A percentile compares a stretch with the other conserved stretches of the same genome.
phyloP scores from a whole-genome alignment of 1,284 basidiomycete species.

The Puccinia polysora region DNA sequence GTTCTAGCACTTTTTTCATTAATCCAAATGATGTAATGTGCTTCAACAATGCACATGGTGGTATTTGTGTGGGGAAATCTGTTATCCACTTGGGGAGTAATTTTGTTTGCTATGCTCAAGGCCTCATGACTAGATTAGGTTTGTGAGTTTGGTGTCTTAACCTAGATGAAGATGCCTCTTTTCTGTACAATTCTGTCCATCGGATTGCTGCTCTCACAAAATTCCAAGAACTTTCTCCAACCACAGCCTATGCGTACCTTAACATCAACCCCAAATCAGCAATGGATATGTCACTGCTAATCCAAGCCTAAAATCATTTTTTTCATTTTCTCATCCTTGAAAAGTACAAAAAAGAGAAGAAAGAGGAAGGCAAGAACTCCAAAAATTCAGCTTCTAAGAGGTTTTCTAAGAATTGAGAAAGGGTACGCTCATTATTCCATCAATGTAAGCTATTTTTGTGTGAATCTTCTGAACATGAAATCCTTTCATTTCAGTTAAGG shows the following conservation, averaged over 20 bases:
- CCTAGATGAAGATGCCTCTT: background rate
- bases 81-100: conserved; percentile 15
- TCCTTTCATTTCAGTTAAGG: conserved; percentile 20
- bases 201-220: conserved; percentile 31
- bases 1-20: background rate
- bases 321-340: conserved; percentile 6
- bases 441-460: too few relatives aligned
- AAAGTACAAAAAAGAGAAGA: conserved; percentile 14
- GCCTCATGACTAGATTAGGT: conserved; percentile 6
- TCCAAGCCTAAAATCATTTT: conserved; percentile 27
- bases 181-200: conserved; percentile 23
- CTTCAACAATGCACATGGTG: background rate
- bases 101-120: conserved; percentile 25
- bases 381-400: background rate
- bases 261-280: conserved; percentile 6
- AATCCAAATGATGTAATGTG: background rate
- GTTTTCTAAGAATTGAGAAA: background rate
- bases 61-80: background rate
- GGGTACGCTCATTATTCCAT: background rate
- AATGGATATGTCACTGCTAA: background rate
- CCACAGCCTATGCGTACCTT: conserved; percentile 8
- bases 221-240: background rate
- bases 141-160: conserved; percentile 22
- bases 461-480: background rate
- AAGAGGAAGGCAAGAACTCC: conserved; percentile 8